Base-by-base conservation (phyloP, 2,329 filamentous ascomycete genomes). In the Orbilia oligospora region DNA sequence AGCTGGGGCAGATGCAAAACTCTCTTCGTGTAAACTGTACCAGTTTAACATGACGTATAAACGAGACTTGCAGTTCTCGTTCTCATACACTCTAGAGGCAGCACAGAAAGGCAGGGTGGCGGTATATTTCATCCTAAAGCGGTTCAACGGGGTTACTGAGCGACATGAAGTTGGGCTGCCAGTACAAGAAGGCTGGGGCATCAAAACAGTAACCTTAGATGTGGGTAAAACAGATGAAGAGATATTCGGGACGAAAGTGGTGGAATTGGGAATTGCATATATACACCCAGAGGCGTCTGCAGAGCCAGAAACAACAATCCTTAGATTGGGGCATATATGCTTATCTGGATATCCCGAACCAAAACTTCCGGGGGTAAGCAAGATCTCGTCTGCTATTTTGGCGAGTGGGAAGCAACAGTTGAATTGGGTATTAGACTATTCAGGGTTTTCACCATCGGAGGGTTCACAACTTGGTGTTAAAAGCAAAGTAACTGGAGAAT, bases 401-500 rank as follows among this genome's bases (percentile, higher is more conserved):
- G 12, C 51, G 14, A 71, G 30, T 12, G 76, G 79, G 12, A 71
- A 76, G 53, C 49, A 53, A 22, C 80, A 58, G 14, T 44, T 82
- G 20, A 72, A 55, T n/a, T 82, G 81, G 81, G 75, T 41, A 24
- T 73, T 81, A 20, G 78, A 81, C 72, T 56, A 76, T 27, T 12
- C 41, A 22, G 66, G 58, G 18, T 46, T 78, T 24, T 48, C 61
- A 49, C 20, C 55, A 0, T 33, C 41, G 10, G 51, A 75, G 4
- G 12, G 1, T 24, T 66, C 65, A 33, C 51, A 73, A 58, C 48
- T 49, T 18, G 78, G 75, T 8, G 63, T 80, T 20, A 81, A 78
- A 76, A 82, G 80, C 71, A 71, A 64, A 24, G 49, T 71, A 6
- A 82, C 81, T 3, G 79, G 79, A 27, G 80, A 81, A 65, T 81